These are phyloP conservation scores for Ceratocystis destructans DNA, from an alignment of 2,329 filamentous ascomycete species.

Conservation along the genomic window DNA sequence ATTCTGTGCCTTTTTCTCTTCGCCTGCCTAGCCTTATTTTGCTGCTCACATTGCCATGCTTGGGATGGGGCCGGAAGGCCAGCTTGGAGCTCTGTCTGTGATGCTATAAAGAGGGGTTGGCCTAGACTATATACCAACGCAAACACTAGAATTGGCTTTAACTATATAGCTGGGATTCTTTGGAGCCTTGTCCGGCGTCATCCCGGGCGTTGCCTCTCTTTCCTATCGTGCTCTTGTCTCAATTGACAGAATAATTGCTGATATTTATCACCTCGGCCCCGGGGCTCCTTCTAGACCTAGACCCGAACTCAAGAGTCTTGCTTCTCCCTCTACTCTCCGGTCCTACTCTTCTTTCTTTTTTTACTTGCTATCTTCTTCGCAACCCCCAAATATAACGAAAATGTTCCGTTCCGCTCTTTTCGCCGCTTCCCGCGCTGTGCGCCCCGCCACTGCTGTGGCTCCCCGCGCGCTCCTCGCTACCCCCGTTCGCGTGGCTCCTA, in stretches of 20 bases:
- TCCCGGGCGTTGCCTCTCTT: too few relatives aligned
- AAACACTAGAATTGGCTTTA: too few relatives aligned
- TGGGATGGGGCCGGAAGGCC: not conserved
- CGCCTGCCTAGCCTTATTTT: not conserved
- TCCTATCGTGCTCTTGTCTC: too few relatives aligned
- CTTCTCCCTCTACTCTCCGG: not conserved
- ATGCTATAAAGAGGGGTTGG: not conserved
- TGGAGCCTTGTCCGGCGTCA: too few relatives aligned
- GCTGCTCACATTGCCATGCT: not conserved
- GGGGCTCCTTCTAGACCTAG: not conserved
- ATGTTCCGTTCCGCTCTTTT: conserved; percentile 88
- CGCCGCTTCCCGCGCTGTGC: conserved; percentile 21
- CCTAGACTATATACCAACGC: not conserved
- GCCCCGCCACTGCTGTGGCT: not conserved
- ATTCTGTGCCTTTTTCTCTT: not conserved
- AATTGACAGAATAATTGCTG: too few relatives aligned
- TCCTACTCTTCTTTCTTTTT: not conserved
- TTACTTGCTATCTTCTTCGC: not conserved
- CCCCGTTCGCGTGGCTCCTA: conserved; percentile 50
- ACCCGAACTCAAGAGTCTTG: not conserved
- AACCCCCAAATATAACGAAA: not conserved
- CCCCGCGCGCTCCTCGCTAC: conserved; percentile 35
- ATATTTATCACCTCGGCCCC: too few relatives aligned
- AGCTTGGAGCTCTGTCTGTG: not conserved
- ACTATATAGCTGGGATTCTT: too few relatives aligned